phyloP scores from a whole-genome alignment of 192 early-diverging fungal species.

The Backusella sp. region DNA sequence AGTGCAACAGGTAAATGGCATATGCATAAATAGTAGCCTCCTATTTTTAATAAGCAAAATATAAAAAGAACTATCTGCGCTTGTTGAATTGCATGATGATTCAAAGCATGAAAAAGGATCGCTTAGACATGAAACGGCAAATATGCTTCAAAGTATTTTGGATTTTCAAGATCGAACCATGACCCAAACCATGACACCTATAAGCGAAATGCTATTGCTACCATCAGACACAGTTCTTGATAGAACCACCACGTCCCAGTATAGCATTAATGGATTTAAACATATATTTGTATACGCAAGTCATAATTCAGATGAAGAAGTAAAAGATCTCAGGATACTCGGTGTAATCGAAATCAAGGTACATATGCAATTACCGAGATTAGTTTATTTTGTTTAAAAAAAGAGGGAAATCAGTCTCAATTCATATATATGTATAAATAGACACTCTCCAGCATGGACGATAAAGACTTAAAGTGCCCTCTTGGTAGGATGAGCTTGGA shows the following conservation, averaged over 20 bases:
- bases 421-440: not conserved
- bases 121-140: slow-evolving; percentile 62
- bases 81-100: slow-evolving; percentile 58
- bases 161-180: slow-evolving; percentile 66
- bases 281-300: slow-evolving; percentile 1
- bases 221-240: slow-evolving; percentile 51
- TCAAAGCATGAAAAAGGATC: slow-evolving; percentile 54
- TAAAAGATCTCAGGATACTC: not conserved
- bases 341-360: slow-evolving; percentile 6
- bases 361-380: not conserved
- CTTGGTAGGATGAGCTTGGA: slow-evolving; percentile 2
- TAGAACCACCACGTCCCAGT: not conserved
- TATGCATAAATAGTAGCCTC: not conserved
- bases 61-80: slow-evolving; percentile 54
- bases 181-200: slow-evolving; percentile 60
- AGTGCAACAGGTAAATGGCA: slow-evolving; percentile 50
- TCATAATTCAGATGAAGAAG: not conserved
- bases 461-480: not conserved
- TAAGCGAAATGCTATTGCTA: slow-evolving; percentile 57
- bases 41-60: not conserved
- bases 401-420: not conserved
- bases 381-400: not conserved
- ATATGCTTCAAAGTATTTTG: slow-evolving; percentile 64
- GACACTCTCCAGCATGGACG: not conserved
- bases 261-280: not conserved